These are phyloP conservation scores for Lasiodiplodia gonubiensis DNA, from an alignment of 2,329 filamentous ascomycete species.

Conservation along the genomic window DNA sequence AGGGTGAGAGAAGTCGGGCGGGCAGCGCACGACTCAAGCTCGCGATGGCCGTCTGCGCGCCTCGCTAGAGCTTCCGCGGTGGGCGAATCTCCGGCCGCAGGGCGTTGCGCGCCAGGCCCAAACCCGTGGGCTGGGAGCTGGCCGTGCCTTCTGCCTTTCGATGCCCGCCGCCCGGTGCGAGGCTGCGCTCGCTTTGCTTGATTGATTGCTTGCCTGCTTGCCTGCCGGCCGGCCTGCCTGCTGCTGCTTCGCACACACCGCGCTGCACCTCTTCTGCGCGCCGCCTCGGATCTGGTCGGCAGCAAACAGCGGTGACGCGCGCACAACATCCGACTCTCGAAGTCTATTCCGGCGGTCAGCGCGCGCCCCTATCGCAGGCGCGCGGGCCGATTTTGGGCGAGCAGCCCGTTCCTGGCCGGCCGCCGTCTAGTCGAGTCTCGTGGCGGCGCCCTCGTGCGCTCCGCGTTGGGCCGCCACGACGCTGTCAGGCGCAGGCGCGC, in stretches of 20 bases:
- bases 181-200: neutral
- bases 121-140: slow-evolving; percentile 19
- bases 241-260: no score
- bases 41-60: slow-evolving; percentile 9
- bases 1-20: slow-evolving; percentile 21
- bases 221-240: no score
- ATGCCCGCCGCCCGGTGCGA: slow-evolving; percentile 5
- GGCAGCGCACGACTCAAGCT: slow-evolving; percentile 24
- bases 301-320: slow-evolving; percentile 25
- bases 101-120: slow-evolving; percentile 18
- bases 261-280: neutral
- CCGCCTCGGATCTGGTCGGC: slow-evolving; percentile 19
- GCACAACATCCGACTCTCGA: slow-evolving; percentile 25
- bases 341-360: slow-evolving; percentile 26
- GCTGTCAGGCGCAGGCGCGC: slow-evolving; percentile 16
- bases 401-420: slow-evolving; percentile 20
- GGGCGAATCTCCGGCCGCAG: slow-evolving; percentile 26
- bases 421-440: slow-evolving; percentile 8
- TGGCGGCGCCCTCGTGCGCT: slow-evolving; percentile 19
- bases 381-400: slow-evolving; percentile 24
- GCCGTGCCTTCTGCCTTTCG: slow-evolving; percentile 21
- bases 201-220: no score
- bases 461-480: slow-evolving; percentile 4
- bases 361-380: slow-evolving; percentile 21
- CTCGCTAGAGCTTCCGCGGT: slow-evolving; percentile 22